These are phyloP conservation scores for Arctium lappa DNA, from an alignment of 129 eudicot genomes.

Conservation along the genomic window DNA sequence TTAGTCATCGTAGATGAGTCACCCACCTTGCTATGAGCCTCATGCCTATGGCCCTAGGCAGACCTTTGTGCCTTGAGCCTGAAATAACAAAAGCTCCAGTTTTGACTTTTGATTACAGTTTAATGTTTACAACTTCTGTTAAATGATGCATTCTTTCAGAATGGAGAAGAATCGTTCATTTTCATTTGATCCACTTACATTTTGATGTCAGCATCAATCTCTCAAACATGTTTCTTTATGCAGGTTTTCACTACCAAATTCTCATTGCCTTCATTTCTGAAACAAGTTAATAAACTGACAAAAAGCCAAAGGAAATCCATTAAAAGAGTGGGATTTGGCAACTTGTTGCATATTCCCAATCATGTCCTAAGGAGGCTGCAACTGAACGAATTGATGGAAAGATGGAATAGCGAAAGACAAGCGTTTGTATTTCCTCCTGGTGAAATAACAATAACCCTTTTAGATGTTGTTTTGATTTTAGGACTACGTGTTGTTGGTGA, in stretches of 20 bases:
- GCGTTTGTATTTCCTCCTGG: constrained; percentile 49
- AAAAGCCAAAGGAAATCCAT: constrained; percentile 37
- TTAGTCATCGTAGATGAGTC: no score
- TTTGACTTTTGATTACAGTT: not conserved
- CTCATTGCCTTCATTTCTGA: constrained; percentile 47
- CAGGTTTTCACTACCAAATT: constrained; percentile 55
- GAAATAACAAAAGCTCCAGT: not conserved
- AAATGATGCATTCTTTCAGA: not conserved
- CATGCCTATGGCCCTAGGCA: not conserved
- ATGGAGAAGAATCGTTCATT: not conserved
- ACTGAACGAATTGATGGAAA: constrained; percentile 48
- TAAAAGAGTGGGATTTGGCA: constrained; percentile 48
- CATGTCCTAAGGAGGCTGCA: constrained; percentile 39
- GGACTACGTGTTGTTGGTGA: constrained; percentile 54
- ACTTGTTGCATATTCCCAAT: constrained; percentile 36
- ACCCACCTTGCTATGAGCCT: no score
- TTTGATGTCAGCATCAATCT: not conserved
- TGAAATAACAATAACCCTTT: constrained; percentile 37
- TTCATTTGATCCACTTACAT: not conserved
- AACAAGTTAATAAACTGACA: constrained; percentile 41
- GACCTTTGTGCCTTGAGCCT: no score
- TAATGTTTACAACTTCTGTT: not conserved
- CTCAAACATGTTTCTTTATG: constrained; percentile 9
- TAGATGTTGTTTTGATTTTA: constrained; percentile 54
- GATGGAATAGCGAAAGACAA: constrained; percentile 45